A percentile compares a stretch with the other conserved stretches of the same genome.
phyloP scores from a whole-genome alignment of 2,329 filamentous ascomycete genomes.

The Ophiostoma novo-ulmi region DNA sequence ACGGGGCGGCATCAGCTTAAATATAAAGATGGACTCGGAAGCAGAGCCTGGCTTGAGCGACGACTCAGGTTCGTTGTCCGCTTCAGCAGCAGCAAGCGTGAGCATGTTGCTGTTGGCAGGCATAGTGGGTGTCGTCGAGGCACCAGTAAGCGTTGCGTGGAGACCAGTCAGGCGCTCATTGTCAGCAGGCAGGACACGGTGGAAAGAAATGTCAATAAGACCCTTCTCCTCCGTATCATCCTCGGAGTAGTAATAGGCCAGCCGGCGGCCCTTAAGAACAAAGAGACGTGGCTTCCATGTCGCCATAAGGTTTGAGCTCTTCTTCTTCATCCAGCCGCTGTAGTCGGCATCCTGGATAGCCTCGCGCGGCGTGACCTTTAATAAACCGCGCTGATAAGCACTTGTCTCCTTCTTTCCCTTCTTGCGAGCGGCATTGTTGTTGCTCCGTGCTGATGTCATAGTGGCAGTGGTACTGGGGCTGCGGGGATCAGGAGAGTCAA shows the following conservation, averaged over 20 bases:
- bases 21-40: conserved; percentile 78
- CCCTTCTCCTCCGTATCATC: conserved; percentile 89
- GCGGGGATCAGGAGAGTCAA: conserved; percentile 67
- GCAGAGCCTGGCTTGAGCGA: conserved; percentile 28
- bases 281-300: conserved; percentile 98
- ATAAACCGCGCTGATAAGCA: conserved; percentile 81
- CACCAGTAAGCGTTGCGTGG: conserved; percentile 86
- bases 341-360: conserved; percentile 86
- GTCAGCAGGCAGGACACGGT: conserved; percentile 91
- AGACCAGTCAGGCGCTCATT: conserved; percentile 85
- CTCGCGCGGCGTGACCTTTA: conserved; percentile 74
- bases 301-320: conserved; percentile 90
- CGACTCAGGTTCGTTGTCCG: conserved; percentile 43
- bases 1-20: conserved; percentile 91
- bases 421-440: conserved; percentile 44
- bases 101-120: conserved; percentile 44
- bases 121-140: conserved; percentile 62
- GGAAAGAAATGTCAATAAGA: conserved; percentile 94
- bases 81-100: conserved; percentile 42
- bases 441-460: conserved; percentile 43
- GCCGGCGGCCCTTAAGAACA: conserved; percentile 79
- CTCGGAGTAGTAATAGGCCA: conserved; percentile 96
- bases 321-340: conserved; percentile 99
- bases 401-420: conserved; percentile 93
- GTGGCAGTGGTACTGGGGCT: conserved; percentile 48